Evolutionary conservation across 148 eudicot genomes (phyloP).

Genomic region (Diospyros kaki): DNA sequence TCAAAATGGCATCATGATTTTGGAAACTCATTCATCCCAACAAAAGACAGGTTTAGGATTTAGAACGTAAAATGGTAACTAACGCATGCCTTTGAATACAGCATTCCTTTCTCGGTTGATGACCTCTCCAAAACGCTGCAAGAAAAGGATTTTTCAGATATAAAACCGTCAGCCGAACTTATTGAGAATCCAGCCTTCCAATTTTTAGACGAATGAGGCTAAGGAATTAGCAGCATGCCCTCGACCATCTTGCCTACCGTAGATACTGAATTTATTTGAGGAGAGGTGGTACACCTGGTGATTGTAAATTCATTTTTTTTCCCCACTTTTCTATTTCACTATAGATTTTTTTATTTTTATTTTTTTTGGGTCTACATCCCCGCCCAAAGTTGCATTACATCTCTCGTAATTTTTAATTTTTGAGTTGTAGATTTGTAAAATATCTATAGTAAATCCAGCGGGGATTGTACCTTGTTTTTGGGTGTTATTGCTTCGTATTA

Average conservation of each 20-base stretch:
- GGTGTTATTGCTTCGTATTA: not conserved
- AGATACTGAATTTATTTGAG: conserved; percentile 7
- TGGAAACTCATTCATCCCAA: not conserved
- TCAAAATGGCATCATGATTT: not conserved
- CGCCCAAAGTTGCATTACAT: conserved; percentile 16
- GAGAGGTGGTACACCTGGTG: no score
- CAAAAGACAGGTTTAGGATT: not conserved
- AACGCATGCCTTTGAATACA: conserved; percentile 24
- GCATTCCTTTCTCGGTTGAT: conserved; percentile 95
- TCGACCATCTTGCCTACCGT: conserved; percentile 7
- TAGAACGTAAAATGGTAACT: not conserved
- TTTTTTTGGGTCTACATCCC: conserved; percentile 8
- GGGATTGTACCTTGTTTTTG: conserved; percentile 10
- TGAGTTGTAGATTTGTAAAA: conserved; percentile 9
- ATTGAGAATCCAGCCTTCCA: conserved; percentile 88
- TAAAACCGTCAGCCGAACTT: conserved; percentile 70
- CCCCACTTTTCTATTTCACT: not conserved
- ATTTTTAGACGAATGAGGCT: conserved; percentile 76
- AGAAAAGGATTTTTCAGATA: conserved; percentile 74
- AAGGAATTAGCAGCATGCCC: conserved; percentile 19
- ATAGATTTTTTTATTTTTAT: not conserved
- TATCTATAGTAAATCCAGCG: conserved; percentile 14
- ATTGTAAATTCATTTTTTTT: conserved; percentile 18
- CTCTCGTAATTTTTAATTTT: not conserved
- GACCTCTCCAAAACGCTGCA: conserved; percentile 70